Base-by-base conservation (phyloP, 2,329 filamentous ascomycete genomes). In the Dactylellina haptotyla region DNA sequence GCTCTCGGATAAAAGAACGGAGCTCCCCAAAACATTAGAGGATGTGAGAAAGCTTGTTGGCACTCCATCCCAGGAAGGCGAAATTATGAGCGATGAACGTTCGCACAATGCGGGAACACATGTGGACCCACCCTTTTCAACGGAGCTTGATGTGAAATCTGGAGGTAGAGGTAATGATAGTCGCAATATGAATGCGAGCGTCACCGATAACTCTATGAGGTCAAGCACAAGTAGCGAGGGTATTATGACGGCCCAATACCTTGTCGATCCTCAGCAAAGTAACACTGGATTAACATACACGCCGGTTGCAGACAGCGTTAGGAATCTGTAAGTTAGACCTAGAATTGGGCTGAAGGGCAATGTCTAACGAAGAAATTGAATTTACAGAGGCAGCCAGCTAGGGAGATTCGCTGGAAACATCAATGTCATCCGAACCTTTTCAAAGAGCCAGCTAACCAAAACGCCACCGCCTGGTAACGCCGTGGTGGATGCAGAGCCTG, bases 21-120 rank as follows among this genome's bases (percentile, higher is more conserved):
- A 88, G 1, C 82, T 87, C 4, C 95, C 95, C 0, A 94, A 92
- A 78, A 99, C 95, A 0, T 84, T 99, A 0, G 95, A 97, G 77
- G 95, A 99, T 78, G 95, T 94, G 14, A 87, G 93, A 50, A 94
- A 93, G 80, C 86, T 99, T 9, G 90, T 99, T 75, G 91, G 88
- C 78, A 90, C 90, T 0, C 88, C 90, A 34, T 84, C 87, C 12
- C 85, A 82, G 50, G 51, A 73, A 65, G 41, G 51, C 56, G 71
- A 73, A 34, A 28, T 48, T 48, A 6, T 53, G 69, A 28, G 30
- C 12, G 32, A 51, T 37, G 30, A 41, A 25, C 4, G 3, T 23
- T 25, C 25, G 20, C 26, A 9, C 4, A 6, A 28, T 8, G 51
- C 48, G 8, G n/a, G 10, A n/a, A 10, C 37, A 8, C 12, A 23